A percentile compares a stretch with the other conserved stretches of the same genome.
Evolutionary conservation across 2,329 filamentous ascomycete species (phyloP).

Genomic region (Sporothrix dimorphospora): DNA sequence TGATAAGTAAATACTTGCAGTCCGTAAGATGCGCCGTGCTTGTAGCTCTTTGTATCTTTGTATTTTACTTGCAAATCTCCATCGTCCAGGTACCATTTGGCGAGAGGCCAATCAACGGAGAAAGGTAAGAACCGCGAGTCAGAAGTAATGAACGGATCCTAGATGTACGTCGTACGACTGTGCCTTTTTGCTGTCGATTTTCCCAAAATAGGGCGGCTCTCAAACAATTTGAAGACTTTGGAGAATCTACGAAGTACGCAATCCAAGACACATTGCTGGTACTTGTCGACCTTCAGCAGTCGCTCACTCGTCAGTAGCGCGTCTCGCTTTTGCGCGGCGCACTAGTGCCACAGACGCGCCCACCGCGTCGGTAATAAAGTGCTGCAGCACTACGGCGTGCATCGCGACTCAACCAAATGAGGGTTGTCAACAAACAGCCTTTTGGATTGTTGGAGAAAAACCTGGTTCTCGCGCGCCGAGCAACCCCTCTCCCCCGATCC

Average conservation of each 20-base stretch:
- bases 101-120: not conserved
- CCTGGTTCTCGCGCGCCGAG: conserved; percentile 20
- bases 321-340: not conserved
- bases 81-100: not conserved
- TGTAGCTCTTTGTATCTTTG: not conserved
- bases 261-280: conserved; percentile 1
- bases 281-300: not conserved
- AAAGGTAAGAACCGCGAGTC: not conserved
- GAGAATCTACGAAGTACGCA: not conserved
- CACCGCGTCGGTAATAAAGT: not conserved
- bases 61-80: not conserved
- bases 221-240: not conserved
- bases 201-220: conserved; percentile 1
- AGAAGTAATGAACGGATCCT: conserved; percentile 4
- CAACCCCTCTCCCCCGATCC: not conserved
- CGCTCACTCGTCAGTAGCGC: not conserved
- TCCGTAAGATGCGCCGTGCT: not conserved
- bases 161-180: not conserved
- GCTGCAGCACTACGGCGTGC: not conserved
- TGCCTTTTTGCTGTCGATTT: not conserved
- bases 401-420: conserved; percentile 11
- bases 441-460: conserved; percentile 1
- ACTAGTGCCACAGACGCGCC: not conserved
- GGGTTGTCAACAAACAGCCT: not conserved
- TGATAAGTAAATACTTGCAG: not conserved